Conservation (phyloP, 2,329 filamentous ascomycete species). For the Hymenotorrendiella dingleyae region DNA sequence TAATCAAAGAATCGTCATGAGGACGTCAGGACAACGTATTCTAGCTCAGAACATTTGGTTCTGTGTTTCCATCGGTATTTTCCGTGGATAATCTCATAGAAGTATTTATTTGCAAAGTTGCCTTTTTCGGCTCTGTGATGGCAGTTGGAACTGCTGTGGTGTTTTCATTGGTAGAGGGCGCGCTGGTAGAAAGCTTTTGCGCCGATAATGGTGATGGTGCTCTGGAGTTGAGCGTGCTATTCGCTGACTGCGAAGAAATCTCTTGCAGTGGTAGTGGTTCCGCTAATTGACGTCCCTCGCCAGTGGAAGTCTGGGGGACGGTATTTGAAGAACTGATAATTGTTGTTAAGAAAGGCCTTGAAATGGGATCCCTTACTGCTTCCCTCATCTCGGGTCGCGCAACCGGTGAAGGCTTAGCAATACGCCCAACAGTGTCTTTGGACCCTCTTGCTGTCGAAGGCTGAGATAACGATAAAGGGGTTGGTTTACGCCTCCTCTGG, state of each 20-base stretch:
- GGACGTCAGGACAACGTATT: too few relatives aligned
- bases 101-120: too few relatives aligned
- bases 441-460: constrained; percentile 10
- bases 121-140: too few relatives aligned
- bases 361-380: not conserved
- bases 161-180: too few relatives aligned
- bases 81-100: too few relatives aligned
- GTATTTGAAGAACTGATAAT: constrained; percentile 22
- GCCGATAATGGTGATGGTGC: constrained; percentile 13
- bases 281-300: constrained; percentile 4
- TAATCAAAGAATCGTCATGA: too few relatives aligned
- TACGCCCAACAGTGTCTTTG: constrained; percentile 21
- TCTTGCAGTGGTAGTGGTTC: constrained; percentile 15
- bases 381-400: constrained; percentile 17
- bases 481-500: constrained; percentile 21
- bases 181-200: constrained; percentile 11
- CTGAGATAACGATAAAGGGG: constrained; percentile 20
- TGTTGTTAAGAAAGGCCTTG: constrained; percentile 20
- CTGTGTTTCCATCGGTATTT: too few relatives aligned
- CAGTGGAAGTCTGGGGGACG: constrained; percentile 9
- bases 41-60: too few relatives aligned
- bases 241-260: constrained; percentile 11
- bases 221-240: constrained; percentile 13
- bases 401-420: constrained; percentile 7
- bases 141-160: too few relatives aligned